Base-by-base conservation (phyloP, 306 rosid genomes). In the Macrotyloma uniflorum region DNA sequence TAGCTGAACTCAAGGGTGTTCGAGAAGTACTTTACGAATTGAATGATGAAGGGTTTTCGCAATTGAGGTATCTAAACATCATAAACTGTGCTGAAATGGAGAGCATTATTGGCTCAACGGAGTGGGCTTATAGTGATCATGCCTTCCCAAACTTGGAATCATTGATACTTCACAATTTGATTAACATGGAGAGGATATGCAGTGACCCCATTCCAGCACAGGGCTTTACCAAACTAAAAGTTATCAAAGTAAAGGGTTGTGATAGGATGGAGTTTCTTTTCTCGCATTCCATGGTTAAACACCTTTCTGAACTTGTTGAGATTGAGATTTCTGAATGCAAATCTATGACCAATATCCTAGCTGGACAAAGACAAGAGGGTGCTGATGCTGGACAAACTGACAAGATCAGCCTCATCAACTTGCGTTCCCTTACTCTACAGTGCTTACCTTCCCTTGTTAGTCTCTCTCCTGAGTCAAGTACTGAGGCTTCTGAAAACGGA, bases 1-100 rank as follows among this genome's bases (percentile, higher is more conserved):
- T 90, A 40, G 84, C 85, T 68, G 89, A 83, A 57, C 49, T 76
- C 28, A 68, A 50, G 70, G 83, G 80, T 57, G 82, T 75, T n/a
- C 58, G 23, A 24, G 86, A 75, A 70, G 75, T 82, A 23, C 77
- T 88, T 8, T 67, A 24, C 14, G 72, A 78, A 66, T 58, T 88
- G 35, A 80, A 65, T 35, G 40, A 61, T 12, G 87, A 83, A 8
- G 87, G 85, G 23, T 83, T 77, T 74, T 80, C 85, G 1, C 50
- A 30, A 13, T 8, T 88, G 78, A 88, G 83, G 75, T 78, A 84
- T 79, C 83, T 86, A 24, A 78, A 43, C 10, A 77, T 90, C 23
- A 54, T 79, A 71, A 67, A 67, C 13, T 83, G 81, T 75, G 78
- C 3, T 13, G 82, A 83, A 30, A 74, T 85, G 58, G 33, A 10